Evolutionary conservation across 441 rosid genomes (phyloP), one percentile per base, ranked within the genome.

Genomic region (Croton setiger): DNA sequence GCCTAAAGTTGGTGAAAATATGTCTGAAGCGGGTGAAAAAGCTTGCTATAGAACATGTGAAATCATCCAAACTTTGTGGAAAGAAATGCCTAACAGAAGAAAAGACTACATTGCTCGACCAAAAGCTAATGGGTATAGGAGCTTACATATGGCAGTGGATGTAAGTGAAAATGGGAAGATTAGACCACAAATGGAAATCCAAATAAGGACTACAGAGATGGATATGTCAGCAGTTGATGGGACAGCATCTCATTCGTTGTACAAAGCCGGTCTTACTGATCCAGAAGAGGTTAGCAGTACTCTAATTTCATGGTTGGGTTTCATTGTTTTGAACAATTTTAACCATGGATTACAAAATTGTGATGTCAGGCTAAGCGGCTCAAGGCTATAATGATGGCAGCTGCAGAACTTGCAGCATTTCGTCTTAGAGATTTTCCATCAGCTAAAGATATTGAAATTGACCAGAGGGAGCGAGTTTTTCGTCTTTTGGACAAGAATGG

Each of bases 61-160:
- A 68, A 85, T 92, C 62, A 73, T 92, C 57, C 82, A 48, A 70
- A 77, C 86, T 47, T 13, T 95, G 62, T 95, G 99, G 99, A 87
- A 86, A 49, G 99, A 89, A 78, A 85, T 90, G 58, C 93, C 91
- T 5, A 81, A 81, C 70, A 86, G 97, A 78, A 82, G 92, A 3
- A 95, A 95, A 79, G 98, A 95, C 74, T 95, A 95, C 66, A 90
- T 92, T 62, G 85, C 88, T 41, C 68, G 76, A 79, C 99, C 99
- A 0, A 95, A 92, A 80, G 82, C 72, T 37, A 95, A 92, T 74
- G 98, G 99, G 13, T 95, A 92, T 79, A 82, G 75, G 81, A 95
- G 99, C 67, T 82, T 92, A 62, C 99, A 95, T 68, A 86, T 95
- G 99, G 98, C 96, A 4, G 96, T 92, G 75, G 93, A 95, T 74